phyloP scores from a whole-genome alignment of 768 basidiomycete species.

The Pleurotus sapidus region DNA sequence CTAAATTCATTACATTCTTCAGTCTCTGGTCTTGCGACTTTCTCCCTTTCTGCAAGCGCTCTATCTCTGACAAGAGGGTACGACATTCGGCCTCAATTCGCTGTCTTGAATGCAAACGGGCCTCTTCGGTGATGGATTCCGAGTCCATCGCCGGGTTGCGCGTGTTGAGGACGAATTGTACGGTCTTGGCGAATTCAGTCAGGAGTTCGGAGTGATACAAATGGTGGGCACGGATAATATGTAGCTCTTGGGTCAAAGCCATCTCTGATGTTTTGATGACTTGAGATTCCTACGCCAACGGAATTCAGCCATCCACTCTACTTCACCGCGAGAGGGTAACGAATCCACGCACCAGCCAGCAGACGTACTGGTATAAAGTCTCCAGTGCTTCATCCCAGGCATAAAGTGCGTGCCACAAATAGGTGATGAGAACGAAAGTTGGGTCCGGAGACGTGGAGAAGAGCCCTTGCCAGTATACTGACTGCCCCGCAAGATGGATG shows the following conservation, averaged over 20 bases:
- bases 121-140: background rate
- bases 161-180: conserved; percentile 46
- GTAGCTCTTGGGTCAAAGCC: conserved; percentile 50
- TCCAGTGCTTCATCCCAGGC: conserved; percentile 63
- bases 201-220: conserved; percentile 56
- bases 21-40: conserved; percentile 40
- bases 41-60: conserved; percentile 39
- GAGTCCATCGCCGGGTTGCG: conserved; percentile 51
- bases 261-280: conserved; percentile 41
- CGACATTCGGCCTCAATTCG: conserved; percentile 38
- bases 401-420: conserved; percentile 59
- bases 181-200: conserved; percentile 50
- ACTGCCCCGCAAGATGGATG: conserved; percentile 42
- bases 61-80: conserved; percentile 48
- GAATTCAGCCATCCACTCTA: background rate
- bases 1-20: conserved; percentile 50
- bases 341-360: conserved; percentile 35
- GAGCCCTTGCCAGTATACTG: conserved; percentile 45
- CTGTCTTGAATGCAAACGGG: background rate
- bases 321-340: background rate
- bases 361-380: conserved; percentile 47
- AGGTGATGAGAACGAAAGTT: conserved; percentile 52
- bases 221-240: conserved; percentile 57
- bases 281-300: conserved; percentile 39
- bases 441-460: conserved; percentile 43